A percentile compares a stretch with the other conserved stretches of the same genome.
phyloP scores from a whole-genome alignment of 148 eudicot species.

The Silene uniflora region DNA sequence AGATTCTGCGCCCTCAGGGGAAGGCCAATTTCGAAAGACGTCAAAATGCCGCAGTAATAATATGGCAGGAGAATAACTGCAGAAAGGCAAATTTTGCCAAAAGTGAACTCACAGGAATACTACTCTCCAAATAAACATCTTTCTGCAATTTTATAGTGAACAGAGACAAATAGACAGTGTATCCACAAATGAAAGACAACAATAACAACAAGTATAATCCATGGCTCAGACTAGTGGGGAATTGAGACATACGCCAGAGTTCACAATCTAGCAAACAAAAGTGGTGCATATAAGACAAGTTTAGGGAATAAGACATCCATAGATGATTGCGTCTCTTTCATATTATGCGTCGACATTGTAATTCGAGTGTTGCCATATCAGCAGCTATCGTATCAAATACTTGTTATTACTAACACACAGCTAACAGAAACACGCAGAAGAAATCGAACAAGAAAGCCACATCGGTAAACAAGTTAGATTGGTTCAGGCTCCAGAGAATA shows the following conservation, averaged over 20 bases:
- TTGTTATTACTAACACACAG: neutral
- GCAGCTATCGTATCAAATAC: neutral
- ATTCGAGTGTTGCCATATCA: neutral
- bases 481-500: slow-evolving; percentile 25
- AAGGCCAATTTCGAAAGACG: slow-evolving; percentile 57
- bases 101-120: slow-evolving; percentile 10
- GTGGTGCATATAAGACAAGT: slow-evolving; percentile 1
- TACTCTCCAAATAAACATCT: neutral
- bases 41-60: slow-evolving; percentile 90
- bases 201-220: neutral
- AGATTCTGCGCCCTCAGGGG: slow-evolving; percentile 57
- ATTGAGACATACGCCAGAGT: neutral
- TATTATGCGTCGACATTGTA: neutral
- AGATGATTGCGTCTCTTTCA: neutral
- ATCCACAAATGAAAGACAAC: neutral
- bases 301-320: neutral
- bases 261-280: slow-evolving; percentile 9
- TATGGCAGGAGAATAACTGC: slow-evolving; percentile 84
- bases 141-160: neutral
- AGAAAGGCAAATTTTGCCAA: slow-evolving; percentile 17
- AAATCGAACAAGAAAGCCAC: neutral
- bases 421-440: slow-evolving; percentile 1
- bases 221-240: neutral
- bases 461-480: slow-evolving; percentile 10
- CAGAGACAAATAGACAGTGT: neutral